Percentiles rank a stretch among this genome's conserved stretches.
Conservation (phyloP, 2,329 filamentous ascomycete genomes). For the Fusarium temperatum region DNA sequence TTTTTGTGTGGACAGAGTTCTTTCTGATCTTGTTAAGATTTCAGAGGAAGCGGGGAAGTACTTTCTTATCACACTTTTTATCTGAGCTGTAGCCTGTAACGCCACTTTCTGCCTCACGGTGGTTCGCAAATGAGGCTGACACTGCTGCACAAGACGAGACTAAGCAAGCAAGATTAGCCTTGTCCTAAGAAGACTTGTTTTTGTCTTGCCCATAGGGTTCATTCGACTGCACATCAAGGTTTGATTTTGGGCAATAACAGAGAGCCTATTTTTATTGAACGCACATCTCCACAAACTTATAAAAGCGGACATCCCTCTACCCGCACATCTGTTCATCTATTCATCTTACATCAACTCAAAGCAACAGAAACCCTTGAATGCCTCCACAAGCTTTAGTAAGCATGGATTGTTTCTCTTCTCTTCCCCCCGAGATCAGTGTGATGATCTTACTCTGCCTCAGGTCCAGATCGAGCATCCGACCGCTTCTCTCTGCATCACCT, state of each 20-base stretch:
- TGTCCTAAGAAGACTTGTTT: background rate
- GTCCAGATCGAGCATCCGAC: background rate
- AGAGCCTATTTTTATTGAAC: background rate
- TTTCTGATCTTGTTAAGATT: fast-evolving
- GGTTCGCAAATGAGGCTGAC: background rate
- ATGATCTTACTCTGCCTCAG: background rate
- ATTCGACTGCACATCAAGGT: background rate
- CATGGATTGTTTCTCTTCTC: background rate
- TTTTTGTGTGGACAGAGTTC: too few relatives aligned
- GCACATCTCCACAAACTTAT: background rate
- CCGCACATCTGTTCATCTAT: background rate
- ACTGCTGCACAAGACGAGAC: background rate
- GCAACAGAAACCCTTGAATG: background rate
- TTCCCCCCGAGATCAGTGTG: background rate
- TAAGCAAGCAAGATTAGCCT: background rate
- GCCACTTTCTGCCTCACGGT: background rate
- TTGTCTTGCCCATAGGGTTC: background rate
- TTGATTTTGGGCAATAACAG: background rate
- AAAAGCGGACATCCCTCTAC: background rate
- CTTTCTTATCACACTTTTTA: background rate
- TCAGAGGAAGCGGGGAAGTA: background rate
- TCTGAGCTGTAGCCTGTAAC: background rate
- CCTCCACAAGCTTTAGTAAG: background rate
- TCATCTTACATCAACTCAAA: too few relatives aligned
- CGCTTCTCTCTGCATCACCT: background rate